Evolutionary conservation across 2,329 filamentous ascomycete species (phyloP).

Genomic region (Dactylella cylindrospora): DNA sequence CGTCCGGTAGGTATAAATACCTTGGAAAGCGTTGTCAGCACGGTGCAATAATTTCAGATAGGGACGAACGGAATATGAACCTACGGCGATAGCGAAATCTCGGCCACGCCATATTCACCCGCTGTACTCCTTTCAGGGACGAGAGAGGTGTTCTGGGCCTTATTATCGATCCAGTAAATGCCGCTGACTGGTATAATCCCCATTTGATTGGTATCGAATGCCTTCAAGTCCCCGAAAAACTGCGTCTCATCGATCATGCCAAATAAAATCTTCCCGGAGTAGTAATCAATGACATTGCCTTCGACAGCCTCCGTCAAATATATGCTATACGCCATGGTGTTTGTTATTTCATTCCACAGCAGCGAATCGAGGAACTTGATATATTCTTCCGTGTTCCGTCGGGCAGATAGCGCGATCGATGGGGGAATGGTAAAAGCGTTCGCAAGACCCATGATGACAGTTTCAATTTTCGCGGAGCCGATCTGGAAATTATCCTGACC

Average conservation of each 20-base stretch:
- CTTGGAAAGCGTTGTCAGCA: too few relatives aligned
- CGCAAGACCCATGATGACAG: slow-evolving; percentile 2
- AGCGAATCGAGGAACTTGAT: slow-evolving; percentile 7
- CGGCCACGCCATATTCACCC: slow-evolving; percentile 4
- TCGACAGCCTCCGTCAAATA: background rate
- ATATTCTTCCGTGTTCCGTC: background rate
- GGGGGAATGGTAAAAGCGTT: slow-evolving; percentile 3
- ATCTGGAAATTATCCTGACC: slow-evolving; percentile 9
- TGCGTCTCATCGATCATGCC: slow-evolving; percentile 3
- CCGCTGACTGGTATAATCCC: slow-evolving; percentile 2
- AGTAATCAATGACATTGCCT: background rate
- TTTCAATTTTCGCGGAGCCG: background rate
- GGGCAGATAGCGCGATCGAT: slow-evolving; percentile 2
- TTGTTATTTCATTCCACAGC: background rate
- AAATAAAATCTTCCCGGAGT: background rate
- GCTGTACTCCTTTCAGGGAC: background rate
- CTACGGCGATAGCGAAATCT: slow-evolving; percentile 11
- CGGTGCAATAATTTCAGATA: background rate
- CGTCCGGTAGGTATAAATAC: slow-evolving; percentile 8
- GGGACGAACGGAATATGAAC: background rate
- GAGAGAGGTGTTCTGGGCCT: background rate
- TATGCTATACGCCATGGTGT: slow-evolving; percentile 7
- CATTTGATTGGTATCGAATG: slow-evolving; percentile 6
- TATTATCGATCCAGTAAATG: background rate
- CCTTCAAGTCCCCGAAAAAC: background rate